A percentile compares a stretch with the other conserved stretches of the same genome.
Conservation (phyloP, 2,329 filamentous ascomycete genomes). For the Cryphonectria nitschkei region DNA sequence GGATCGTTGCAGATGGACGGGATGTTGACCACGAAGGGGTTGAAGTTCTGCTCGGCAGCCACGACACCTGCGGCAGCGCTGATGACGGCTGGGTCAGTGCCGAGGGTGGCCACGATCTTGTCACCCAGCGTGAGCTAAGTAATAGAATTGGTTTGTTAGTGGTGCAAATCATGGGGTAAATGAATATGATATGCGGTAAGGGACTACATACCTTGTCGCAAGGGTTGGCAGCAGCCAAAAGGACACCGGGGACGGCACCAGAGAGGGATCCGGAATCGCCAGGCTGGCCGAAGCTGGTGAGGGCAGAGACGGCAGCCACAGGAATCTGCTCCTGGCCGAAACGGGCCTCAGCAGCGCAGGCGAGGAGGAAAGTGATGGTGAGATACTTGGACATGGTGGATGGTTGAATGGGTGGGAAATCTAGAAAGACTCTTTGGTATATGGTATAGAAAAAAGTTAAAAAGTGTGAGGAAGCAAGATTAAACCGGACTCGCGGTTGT, state of each 20-base stretch:
- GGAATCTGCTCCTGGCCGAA: conserved; percentile 67
- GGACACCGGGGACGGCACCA: conserved; percentile 61
- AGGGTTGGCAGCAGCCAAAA: conserved; percentile 65
- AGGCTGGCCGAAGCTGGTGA: conserved; percentile 56
- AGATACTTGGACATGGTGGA: conserved; percentile 32
- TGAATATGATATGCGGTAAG: too few species aligned
- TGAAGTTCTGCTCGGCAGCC: conserved; percentile 73
- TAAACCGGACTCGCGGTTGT: conserved; percentile 23
- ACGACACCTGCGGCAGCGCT: conserved; percentile 66
- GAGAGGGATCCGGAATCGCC: conserved; percentile 66
- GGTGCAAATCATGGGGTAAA: conserved; percentile 30
- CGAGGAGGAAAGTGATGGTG: conserved; percentile 42
- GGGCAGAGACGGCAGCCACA: conserved; percentile 55
- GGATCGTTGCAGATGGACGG: conserved; percentile 65
- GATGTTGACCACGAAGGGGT: conserved; percentile 60
- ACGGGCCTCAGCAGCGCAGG: conserved; percentile 51
- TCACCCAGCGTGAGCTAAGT: conserved; percentile 63
- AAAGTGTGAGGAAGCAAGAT: conserved; percentile 11
- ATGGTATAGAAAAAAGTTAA: conserved; percentile 15
- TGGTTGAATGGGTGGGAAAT: neutral
- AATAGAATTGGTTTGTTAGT: neutral
- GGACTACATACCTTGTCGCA: conserved; percentile 56
- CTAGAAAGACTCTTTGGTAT: neutral
- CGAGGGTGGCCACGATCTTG: conserved; percentile 64
- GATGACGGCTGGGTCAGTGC: conserved; percentile 60